phyloP scores from a whole-genome alignment of 768 basidiomycete genomes.

The Leccinum subtestaceum region DNA sequence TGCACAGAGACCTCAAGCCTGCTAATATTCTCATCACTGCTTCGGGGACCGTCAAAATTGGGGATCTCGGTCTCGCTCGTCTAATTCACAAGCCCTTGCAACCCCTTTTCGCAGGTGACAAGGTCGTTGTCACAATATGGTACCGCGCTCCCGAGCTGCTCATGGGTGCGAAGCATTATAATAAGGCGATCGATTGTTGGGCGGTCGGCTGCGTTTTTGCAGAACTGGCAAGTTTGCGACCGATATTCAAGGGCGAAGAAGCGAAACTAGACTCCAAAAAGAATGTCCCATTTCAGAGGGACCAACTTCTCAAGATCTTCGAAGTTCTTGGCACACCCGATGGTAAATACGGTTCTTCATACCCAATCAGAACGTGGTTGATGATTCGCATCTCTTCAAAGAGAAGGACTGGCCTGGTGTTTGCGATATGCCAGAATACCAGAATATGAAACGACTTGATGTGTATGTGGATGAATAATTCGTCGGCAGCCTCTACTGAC shows the following conservation, averaged over 20 bases:
- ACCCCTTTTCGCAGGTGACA: constrained; percentile 89
- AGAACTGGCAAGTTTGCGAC: constrained; percentile 87
- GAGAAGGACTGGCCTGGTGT: constrained; percentile 88
- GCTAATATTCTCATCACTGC: constrained; percentile 97
- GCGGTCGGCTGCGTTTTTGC: constrained; percentile 98
- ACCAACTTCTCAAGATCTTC: constrained; percentile 94
- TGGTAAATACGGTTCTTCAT: constrained; percentile 40
- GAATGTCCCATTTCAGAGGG: constrained; percentile 94
- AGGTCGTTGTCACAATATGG: constrained; percentile 99
- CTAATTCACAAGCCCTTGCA: constrained; percentile 90
- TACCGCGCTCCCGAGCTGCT: constrained; percentile 96
- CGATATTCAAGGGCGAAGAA: constrained; percentile 99
- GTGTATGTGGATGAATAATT: constrained; percentile 41
- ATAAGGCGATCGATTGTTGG: constrained; percentile 96
- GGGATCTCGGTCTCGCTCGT: constrained; percentile 94
- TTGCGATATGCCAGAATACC: constrained; percentile 83
- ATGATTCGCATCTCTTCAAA: constrained; percentile 30
- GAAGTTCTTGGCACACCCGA: constrained; percentile 90
- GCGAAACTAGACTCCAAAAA: constrained; percentile 97
- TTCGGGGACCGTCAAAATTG: constrained; percentile 90
- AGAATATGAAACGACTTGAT: constrained; percentile 77
- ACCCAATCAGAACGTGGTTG: neutral
- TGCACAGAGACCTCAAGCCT: constrained; percentile 97
- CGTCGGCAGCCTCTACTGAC: constrained; percentile 1
- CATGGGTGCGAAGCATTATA: constrained; percentile 96